Evolutionary conservation across 148 eudicot genomes (phyloP).

Genomic region (Talinum fruticosum): DNA sequence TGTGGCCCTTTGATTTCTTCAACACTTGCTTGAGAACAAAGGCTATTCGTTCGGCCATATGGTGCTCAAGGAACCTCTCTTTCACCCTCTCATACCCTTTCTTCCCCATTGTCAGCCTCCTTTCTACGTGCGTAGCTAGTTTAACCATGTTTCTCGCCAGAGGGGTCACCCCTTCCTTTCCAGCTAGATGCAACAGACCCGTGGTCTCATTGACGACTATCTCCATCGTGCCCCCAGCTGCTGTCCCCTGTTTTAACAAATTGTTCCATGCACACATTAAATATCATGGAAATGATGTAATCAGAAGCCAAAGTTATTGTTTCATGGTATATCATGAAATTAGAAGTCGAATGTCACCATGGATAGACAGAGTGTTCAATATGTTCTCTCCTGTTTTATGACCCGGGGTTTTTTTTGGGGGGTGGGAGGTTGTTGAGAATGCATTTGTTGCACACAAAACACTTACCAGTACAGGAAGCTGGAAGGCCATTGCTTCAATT

Average conservation of each 20-base stretch:
- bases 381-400: too few relatives aligned
- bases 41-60: conserved; percentile 84
- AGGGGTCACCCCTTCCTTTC: conserved; percentile 81
- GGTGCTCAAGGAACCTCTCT: conserved; percentile 76
- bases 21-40: conserved; percentile 72
- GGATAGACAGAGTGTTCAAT: too few relatives aligned
- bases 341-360: too few relatives aligned
- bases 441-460: neutral
- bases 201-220: conserved; percentile 84
- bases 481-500: conserved; percentile 99
- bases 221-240: conserved; percentile 96
- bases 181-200: conserved; percentile 79
- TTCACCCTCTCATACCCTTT: conserved; percentile 82
- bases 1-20: conserved; percentile 51
- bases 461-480: conserved; percentile 85
- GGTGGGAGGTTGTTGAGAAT: too few relatives aligned
- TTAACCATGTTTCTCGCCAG: conserved; percentile 80
- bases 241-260: conserved; percentile 63
- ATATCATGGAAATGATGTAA: neutral
- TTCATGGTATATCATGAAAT: too few relatives aligned
- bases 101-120: conserved; percentile 77
- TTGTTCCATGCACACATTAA: neutral
- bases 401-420: too few relatives aligned
- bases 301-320: neutral
- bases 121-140: conserved; percentile 77